These are phyloP conservation scores for Pinus tabuliformis DNA, from an alignment of 75 land plant species.

Conservation along the genomic window DNA sequence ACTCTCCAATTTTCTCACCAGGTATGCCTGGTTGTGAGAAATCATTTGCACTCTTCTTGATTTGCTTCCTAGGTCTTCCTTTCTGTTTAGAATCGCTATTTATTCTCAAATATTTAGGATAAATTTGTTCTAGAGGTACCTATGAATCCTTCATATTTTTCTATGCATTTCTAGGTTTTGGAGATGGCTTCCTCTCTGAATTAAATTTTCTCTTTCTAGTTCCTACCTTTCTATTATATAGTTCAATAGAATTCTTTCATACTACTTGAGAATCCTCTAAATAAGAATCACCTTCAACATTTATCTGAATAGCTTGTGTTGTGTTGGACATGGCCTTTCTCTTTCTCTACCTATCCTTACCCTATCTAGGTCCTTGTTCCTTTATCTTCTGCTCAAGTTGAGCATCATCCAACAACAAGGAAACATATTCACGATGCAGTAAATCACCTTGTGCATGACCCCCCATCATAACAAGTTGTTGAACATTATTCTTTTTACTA, in stretches of 20 bases:
- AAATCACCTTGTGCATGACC: slow-evolving; percentile 86
- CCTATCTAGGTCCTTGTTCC: slow-evolving; percentile 64
- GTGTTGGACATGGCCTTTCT: slow-evolving; percentile 24
- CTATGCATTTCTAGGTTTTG: slow-evolving; percentile 17
- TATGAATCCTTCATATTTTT: slow-evolving; percentile 13
- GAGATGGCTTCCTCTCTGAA: slow-evolving; percentile 19
- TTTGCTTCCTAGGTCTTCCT: slow-evolving; percentile 38
- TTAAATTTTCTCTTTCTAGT: slow-evolving; percentile 54
- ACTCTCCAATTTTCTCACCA: neutral
- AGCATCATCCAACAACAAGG: slow-evolving; percentile 89
- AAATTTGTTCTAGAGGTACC: slow-evolving; percentile 2
- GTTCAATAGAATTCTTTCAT: slow-evolving; percentile 19
- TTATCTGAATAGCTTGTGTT: slow-evolving; percentile 59
- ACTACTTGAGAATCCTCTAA: slow-evolving; percentile 61
- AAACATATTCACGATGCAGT: slow-evolving; percentile 88
- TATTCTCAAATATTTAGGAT: slow-evolving; percentile 5
- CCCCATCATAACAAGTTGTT: slow-evolving; percentile 98
- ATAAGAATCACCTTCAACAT: slow-evolving; percentile 85
- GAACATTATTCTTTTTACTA: slow-evolving; percentile 95
- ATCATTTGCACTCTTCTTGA: slow-evolving; percentile 48
- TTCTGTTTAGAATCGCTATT: slow-evolving; percentile 25
- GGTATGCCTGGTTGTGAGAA: neutral
- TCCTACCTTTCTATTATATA: slow-evolving; percentile 30
- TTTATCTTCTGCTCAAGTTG: slow-evolving; percentile 87
- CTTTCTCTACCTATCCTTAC: slow-evolving; percentile 75